phyloP scores from a whole-genome alignment of 352 stramenopile genomes.

The Aphanomyces stellatus region DNA sequence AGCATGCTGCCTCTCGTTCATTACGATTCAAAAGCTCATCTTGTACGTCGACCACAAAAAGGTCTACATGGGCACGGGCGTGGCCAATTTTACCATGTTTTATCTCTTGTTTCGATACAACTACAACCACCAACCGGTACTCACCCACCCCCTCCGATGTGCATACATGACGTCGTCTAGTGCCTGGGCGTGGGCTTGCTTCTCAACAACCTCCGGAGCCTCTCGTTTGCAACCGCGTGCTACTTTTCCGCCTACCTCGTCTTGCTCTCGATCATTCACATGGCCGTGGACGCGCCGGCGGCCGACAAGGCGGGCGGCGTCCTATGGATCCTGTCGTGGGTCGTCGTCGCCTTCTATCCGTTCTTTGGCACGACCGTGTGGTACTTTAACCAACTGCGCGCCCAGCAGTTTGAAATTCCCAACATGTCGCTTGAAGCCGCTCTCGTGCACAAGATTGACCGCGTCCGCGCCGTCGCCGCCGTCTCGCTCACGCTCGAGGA shows the following conservation, averaged over 20 bases:
- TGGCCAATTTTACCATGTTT: constrained; percentile 9
- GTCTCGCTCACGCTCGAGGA: constrained; percentile 10
- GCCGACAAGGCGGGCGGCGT: background rate
- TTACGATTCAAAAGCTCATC: constrained; percentile 2
- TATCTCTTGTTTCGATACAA: constrained; percentile 7
- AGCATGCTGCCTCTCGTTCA: constrained; percentile 2
- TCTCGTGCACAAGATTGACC: background rate
- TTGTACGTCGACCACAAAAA: background rate
- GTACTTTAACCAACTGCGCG: background rate
- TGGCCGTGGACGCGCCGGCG: background rate
- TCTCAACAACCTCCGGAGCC: constrained; percentile 7
- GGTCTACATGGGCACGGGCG: background rate
- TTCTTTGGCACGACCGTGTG: constrained; percentile 3
- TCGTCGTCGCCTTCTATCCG: background rate
- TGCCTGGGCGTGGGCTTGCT: constrained; percentile 15
- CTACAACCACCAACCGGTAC: constrained; percentile 12
- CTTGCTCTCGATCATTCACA: background rate
- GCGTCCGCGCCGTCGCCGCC: background rate
- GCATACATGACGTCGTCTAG: background rate
- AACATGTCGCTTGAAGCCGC: background rate
- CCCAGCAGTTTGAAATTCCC: background rate
- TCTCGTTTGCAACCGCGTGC: constrained; percentile 18
- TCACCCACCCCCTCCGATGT: background rate
- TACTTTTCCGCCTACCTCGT: constrained; percentile 1
- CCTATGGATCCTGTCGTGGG: background rate